Evolutionary conservation across 495 filamentous ascomycete species (phyloP).

Genomic region (Penicillium salamii): DNA sequence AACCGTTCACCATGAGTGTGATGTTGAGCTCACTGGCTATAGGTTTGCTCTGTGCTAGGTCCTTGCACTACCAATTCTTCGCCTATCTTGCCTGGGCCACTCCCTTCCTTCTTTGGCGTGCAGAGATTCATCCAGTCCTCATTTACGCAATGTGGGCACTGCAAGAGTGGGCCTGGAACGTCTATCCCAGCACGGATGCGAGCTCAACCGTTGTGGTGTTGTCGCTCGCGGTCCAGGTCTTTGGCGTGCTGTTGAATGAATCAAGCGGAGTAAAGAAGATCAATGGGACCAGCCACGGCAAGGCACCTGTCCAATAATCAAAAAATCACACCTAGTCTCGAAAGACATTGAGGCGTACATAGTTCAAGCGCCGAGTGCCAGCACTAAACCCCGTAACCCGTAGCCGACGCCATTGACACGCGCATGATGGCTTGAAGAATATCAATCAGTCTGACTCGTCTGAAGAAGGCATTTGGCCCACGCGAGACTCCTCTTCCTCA

Average conservation of each 20-base stretch:
- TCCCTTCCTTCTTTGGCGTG: conserved; percentile 86
- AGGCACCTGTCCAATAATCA: conserved; percentile 24
- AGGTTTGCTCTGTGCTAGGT: conserved; percentile 86
- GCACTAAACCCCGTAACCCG: background rate
- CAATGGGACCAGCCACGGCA: conserved; percentile 7
- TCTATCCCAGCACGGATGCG: conserved; percentile 80
- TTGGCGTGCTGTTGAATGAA: conserved; percentile 32
- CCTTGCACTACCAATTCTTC: conserved; percentile 97
- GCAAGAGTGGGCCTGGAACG: conserved; percentile 97
- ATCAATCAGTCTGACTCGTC: conserved; percentile 50
- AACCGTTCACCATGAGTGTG: conserved; percentile 71
- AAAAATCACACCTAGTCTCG: background rate
- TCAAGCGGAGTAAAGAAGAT: conserved; percentile 15
- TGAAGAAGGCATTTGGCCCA: conserved; percentile 78
- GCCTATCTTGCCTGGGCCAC: conserved; percentile 88
- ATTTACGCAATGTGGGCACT: conserved; percentile 72
- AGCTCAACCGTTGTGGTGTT: conserved; percentile 79
- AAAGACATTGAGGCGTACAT: conserved; percentile 3
- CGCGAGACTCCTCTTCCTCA: conserved; percentile 73
- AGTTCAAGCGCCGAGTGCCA: background rate
- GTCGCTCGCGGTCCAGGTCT: conserved; percentile 63
- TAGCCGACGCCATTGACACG: background rate
- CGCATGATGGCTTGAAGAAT: background rate
- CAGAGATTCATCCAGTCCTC: conserved; percentile 67
- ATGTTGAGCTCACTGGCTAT: conserved; percentile 78